A percentile compares a stretch with the other conserved stretches of the same genome.
Evolutionary conservation across 1,284 basidiomycete species (phyloP).

Genomic region (Uromyces viciae-fabae): DNA sequence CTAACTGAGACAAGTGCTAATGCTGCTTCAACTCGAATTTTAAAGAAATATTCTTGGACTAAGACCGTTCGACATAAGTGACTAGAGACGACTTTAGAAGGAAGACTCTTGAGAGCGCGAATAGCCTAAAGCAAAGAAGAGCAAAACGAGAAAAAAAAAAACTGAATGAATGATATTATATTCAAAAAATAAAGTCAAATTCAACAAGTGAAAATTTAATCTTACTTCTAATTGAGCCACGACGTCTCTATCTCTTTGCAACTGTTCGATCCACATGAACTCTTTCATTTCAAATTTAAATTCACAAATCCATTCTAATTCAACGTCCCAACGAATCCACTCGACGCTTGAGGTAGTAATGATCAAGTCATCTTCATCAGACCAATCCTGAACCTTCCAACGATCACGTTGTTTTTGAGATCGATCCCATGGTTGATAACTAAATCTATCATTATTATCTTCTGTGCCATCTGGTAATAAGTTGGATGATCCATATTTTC

Average conservation of each 20-base stretch:
- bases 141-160: neutral
- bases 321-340: slow-evolving; percentile 98
- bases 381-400: slow-evolving; percentile 98
- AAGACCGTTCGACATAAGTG: slow-evolving; percentile 85
- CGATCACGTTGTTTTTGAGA: slow-evolving; percentile 76
- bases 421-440: slow-evolving; percentile 94
- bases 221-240: slow-evolving; percentile 90
- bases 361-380: slow-evolving; percentile 85
- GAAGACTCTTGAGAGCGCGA: slow-evolving; percentile 72
- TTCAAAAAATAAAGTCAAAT: neutral
- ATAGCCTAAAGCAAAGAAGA: slow-evolving; percentile 64
- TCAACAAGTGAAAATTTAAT: neutral
- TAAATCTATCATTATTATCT: slow-evolving; percentile 90
- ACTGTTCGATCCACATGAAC: slow-evolving; percentile 97
- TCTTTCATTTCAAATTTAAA: slow-evolving; percentile 92
- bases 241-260: slow-evolving; percentile 95
- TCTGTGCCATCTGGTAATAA: slow-evolving; percentile 73
- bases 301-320: slow-evolving; percentile 95
- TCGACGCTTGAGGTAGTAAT: slow-evolving; percentile 96
- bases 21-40: slow-evolving; percentile 94
- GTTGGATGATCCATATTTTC: slow-evolving; percentile 84
- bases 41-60: slow-evolving; percentile 92
- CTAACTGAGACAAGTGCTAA: slow-evolving; percentile 76
- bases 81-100: slow-evolving; percentile 84
- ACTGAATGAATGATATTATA: neutral